These are phyloP conservation scores for Garcia nutans DNA, from an alignment of 345 rosid species.

Conservation along the genomic window DNA sequence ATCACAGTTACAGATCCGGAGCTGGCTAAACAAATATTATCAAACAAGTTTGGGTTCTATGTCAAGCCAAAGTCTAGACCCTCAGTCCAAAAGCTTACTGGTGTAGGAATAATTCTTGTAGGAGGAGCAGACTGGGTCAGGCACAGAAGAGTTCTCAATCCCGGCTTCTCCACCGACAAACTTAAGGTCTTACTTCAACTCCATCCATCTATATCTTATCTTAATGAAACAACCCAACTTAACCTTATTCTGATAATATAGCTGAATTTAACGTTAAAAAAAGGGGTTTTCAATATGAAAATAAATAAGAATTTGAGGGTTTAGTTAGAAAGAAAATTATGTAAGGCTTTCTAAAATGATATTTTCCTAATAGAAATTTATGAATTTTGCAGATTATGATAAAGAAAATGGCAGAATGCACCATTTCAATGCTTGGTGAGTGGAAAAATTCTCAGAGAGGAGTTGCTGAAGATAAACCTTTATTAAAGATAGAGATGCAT, in stretches of 20 bases:
- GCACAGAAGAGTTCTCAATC: slow-evolving; percentile 71
- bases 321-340: too few species aligned
- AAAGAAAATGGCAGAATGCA: slow-evolving; percentile 48
- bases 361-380: too few species aligned
- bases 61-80: slow-evolving; percentile 60
- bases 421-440: slow-evolving; percentile 52
- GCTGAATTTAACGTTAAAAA: too few species aligned
- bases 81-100: slow-evolving; percentile 54
- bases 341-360: too few species aligned
- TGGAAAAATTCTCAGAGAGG: slow-evolving; percentile 28
- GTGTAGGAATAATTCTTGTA: slow-evolving; percentile 22
- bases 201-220: too few species aligned
- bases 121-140: slow-evolving; percentile 62
- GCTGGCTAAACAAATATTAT: slow-evolving; percentile 68
- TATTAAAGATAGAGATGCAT: slow-evolving; percentile 52
- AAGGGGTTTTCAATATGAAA: too few species aligned
- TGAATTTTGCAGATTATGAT: slow-evolving; percentile 44
- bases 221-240: not conserved
- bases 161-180: slow-evolving; percentile 82
- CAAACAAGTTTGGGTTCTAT: slow-evolving; percentile 62
- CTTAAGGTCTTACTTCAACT: slow-evolving; percentile 51
- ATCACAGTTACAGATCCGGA: slow-evolving; percentile 75
- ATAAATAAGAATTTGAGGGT: too few species aligned
- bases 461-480: slow-evolving; percentile 24
- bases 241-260: too few species aligned